phyloP scores from a whole-genome alignment of 1,139 yeast genomes.

The Saccharomycopsis phalli region DNA sequence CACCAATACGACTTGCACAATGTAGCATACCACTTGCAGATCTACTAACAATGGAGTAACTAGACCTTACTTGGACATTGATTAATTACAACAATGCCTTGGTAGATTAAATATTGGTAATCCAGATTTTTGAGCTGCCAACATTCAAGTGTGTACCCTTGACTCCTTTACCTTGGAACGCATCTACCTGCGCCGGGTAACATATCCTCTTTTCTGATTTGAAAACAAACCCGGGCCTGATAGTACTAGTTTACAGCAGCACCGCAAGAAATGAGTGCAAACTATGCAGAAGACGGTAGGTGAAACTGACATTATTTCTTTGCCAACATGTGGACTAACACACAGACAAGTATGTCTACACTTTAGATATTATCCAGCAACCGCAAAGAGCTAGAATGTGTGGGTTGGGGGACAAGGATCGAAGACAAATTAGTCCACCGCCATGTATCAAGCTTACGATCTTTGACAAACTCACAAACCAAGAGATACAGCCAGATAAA shows the following conservation, averaged over 20 bases:
- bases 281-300: slow-evolving; percentile 1
- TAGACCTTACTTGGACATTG: too few relatives aligned
- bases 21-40: not conserved
- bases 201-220: too few relatives aligned
- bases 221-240: too few relatives aligned
- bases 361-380: slow-evolving; percentile 32
- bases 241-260: too few relatives aligned
- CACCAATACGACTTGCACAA: too few relatives aligned
- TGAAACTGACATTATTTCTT: not conserved
- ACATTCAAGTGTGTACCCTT: too few relatives aligned
- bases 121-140: too few relatives aligned
- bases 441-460: slow-evolving; percentile 33
- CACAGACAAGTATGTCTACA: slow-evolving; percentile 18
- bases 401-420: slow-evolving; percentile 37
- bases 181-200: too few relatives aligned
- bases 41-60: too few relatives aligned
- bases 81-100: slow-evolving; percentile 1
- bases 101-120: too few relatives aligned
- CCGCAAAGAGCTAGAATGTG: slow-evolving; percentile 40
- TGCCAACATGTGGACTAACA: not conserved
- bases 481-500: slow-evolving; percentile 18
- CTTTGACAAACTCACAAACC: slow-evolving; percentile 26
- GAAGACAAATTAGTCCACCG: slow-evolving; percentile 37
- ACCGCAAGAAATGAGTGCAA: slow-evolving; percentile 3
- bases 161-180: too few relatives aligned